phyloP scores from a whole-genome alignment of 2,329 filamentous ascomycete species.

The Epichloe aotearoae region DNA sequence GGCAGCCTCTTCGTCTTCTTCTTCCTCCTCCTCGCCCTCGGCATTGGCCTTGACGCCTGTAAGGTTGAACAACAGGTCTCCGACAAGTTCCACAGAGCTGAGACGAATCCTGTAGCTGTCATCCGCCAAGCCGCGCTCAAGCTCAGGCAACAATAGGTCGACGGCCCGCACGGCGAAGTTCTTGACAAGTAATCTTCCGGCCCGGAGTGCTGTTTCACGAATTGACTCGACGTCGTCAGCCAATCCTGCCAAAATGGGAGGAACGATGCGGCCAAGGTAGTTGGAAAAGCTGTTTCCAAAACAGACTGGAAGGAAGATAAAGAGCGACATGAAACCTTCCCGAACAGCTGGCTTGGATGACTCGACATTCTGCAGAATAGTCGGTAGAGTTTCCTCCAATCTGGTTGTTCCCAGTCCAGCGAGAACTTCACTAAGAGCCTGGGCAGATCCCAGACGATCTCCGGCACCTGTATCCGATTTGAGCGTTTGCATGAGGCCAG shows the following conservation, averaged over 20 bases:
- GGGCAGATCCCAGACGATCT: conserved; percentile 88
- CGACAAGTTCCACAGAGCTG: conserved; percentile 94
- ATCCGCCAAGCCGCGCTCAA: conserved; percentile 93
- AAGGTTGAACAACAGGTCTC: conserved; percentile 93
- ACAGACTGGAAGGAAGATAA: conserved; percentile 97
- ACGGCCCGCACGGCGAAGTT: conserved; percentile 95
- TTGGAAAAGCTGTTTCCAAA: conserved; percentile 98
- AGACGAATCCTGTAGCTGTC: conserved; percentile 96
- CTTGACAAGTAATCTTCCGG: conserved; percentile 89
- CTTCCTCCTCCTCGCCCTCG: conserved; percentile 60
- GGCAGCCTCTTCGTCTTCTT: conserved; percentile 54
- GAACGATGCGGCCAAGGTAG: conserved; percentile 91
- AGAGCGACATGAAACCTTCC: conserved; percentile 98
- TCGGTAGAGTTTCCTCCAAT: conserved; percentile 89
- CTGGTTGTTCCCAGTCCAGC: conserved; percentile 86
- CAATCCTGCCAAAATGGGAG: conserved; percentile 82
- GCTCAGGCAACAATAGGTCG: conserved; percentile 82
- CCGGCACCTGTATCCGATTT: conserved; percentile 95
- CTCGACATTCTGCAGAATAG: conserved; percentile 89
- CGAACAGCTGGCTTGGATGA: conserved; percentile 82
- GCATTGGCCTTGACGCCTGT: conserved; percentile 77
- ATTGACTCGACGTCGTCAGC: conserved; percentile 96
- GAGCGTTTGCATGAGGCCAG: conserved; percentile 92
- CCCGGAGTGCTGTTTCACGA: conserved; percentile 87
- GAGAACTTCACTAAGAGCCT: conserved; percentile 91